Conservation (phyloP, 306 rosid genomes). For the Acacia crassicarpa region DNA sequence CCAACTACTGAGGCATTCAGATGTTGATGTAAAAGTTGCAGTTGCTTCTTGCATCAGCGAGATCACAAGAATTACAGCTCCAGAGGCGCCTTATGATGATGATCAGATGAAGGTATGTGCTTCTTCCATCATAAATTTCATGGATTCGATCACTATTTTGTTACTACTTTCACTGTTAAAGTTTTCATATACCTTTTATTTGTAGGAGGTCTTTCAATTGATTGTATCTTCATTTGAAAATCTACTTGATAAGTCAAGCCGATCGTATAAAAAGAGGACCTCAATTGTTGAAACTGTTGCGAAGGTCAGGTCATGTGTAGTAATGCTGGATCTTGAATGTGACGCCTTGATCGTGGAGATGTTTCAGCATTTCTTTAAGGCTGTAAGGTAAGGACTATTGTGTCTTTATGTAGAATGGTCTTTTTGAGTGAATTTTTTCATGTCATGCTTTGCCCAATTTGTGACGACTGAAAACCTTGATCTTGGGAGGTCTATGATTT, state of each 20-base stretch:
- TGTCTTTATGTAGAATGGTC: not conserved
- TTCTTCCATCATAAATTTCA: not conserved
- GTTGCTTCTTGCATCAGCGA: conserved; percentile 92
- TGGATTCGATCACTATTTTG: not conserved
- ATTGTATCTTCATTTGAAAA: conserved; percentile 90
- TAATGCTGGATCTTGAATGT: conserved; percentile 94
- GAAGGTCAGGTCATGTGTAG: conserved; percentile 89
- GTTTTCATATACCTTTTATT: not conserved
- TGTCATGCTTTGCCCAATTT: not conserved
- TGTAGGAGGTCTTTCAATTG: conserved; percentile 83
- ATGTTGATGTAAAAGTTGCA: conserved; percentile 78
- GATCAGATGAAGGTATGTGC: conserved; percentile 83
- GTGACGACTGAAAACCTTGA: not conserved
- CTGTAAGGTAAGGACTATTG: conserved; percentile 58
- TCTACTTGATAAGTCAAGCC: conserved; percentile 65
- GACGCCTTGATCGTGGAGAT: conserved; percentile 79
- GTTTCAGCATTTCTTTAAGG: conserved; percentile 85
- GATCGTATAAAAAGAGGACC: conserved; percentile 63
- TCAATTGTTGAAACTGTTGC: conserved; percentile 92
- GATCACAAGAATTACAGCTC: conserved; percentile 94
- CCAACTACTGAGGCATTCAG: conserved; percentile 61
- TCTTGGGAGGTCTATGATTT: not conserved
- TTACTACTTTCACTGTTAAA: not conserved
- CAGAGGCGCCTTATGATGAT: conserved; percentile 93
- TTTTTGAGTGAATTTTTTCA: not conserved